phyloP scores from a whole-genome alignment of 2,329 filamentous ascomycete genomes.

The Talaromyces amestolkiae region DNA sequence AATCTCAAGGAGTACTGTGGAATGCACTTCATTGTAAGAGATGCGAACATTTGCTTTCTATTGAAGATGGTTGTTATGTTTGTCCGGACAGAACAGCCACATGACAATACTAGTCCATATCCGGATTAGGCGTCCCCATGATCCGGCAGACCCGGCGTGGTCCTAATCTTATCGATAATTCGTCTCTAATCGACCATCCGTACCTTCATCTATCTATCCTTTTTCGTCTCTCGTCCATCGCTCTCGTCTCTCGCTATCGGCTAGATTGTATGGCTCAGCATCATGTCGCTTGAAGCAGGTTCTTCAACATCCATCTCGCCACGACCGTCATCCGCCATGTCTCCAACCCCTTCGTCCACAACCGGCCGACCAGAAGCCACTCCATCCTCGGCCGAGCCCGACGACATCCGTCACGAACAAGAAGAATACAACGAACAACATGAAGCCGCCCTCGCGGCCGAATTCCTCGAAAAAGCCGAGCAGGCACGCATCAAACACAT shows the following conservation, averaged over 20 bases:
- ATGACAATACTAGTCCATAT: conserved; percentile 5
- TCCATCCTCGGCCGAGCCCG: neutral
- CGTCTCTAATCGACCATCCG: neutral
- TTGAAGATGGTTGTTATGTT: neutral
- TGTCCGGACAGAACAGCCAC: neutral
- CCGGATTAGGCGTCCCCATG: neutral
- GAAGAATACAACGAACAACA: neutral
- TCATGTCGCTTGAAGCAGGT: conserved; percentile 17
- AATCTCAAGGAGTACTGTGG: neutral
- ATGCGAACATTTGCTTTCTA: neutral
- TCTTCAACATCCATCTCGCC: conserved; percentile 6
- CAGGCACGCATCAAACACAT: conserved; percentile 12
- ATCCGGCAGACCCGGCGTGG: neutral
- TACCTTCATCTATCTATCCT: no score
- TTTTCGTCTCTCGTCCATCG: neutral
- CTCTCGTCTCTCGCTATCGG: neutral
- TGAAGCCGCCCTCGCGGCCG: neutral
- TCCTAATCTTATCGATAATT: conserved; percentile 7
- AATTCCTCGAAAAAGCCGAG: conserved; percentile 5
- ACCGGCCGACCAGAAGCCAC: neutral
- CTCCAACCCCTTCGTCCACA: neutral
- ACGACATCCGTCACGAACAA: neutral
- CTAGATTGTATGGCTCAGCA: conserved; percentile 1
- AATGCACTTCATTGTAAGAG: neutral
- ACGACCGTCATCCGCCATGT: neutral